Conservation (phyloP, 768 basidiomycete genomes). For the Leucosporidium scottii region DNA sequence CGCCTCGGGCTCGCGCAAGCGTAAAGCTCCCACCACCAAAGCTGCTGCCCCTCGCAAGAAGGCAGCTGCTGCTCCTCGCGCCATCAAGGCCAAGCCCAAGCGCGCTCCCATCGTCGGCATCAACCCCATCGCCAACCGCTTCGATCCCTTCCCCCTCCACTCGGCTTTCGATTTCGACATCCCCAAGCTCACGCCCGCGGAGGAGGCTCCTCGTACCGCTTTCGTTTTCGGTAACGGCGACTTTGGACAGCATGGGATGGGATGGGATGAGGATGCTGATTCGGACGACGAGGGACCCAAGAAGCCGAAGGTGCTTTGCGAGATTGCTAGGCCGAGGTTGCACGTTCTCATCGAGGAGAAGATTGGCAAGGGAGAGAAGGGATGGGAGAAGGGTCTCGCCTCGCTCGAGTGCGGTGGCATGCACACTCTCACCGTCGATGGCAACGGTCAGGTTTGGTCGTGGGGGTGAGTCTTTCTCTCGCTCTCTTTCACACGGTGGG, state of each 20-base stretch:
- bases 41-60: neutral
- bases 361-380: constrained; percentile 64
- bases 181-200: neutral
- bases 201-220: constrained; percentile 41
- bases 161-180: neutral
- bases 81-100: constrained; percentile 9
- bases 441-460: constrained; percentile 65
- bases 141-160: constrained; percentile 4
- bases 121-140: constrained; percentile 20
- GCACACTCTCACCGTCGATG: constrained; percentile 81
- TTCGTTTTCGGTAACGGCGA: constrained; percentile 87
- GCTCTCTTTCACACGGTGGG: neutral
- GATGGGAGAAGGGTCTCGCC: constrained; percentile 62
- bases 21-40: constrained; percentile 2
- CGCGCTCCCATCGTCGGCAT: constrained; percentile 5
- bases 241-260: constrained; percentile 92
- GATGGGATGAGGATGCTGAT: constrained; percentile 43
- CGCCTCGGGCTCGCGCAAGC: neutral
- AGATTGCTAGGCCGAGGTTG: constrained; percentile 65
- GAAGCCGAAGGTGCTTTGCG: constrained; percentile 53
- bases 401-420: constrained; percentile 74
- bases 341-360: constrained; percentile 70
- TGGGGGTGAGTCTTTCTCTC: constrained; percentile 18
- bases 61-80: neutral
- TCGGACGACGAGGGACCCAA: neutral